Base-by-base conservation (phyloP, 2,329 filamentous ascomycete genomes). In the Paraphoma chrysanthemicola region DNA sequence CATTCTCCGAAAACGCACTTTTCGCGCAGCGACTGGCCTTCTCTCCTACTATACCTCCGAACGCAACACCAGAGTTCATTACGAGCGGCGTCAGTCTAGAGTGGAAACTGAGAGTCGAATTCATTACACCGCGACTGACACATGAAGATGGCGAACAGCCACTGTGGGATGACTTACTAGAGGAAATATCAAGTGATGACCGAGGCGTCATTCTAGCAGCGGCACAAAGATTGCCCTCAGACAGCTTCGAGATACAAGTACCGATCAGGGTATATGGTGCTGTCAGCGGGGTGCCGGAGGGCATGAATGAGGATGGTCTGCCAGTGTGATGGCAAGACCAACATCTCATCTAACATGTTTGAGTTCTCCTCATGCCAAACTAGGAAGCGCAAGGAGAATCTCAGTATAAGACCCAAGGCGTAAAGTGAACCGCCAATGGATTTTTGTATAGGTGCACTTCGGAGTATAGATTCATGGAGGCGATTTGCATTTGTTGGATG, bases 81-180 rank as follows among this genome's bases (percentile, higher is more conserved):
- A 99, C 95, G 0, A 96, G 88, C 59, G 93, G 93, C 1, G 86
- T 99, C 4, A 90, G 86, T 62, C 81, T 97, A 28, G 90, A 92
- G 64, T 99, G 95, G 95, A 91, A 90, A 74, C 81, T 99, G 33
- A 83, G 92, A 1, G 87, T 99, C 55, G 93, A 98, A 77, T 99
- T 99, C 77, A 93, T 97, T 28, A 94, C 94, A 6, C 89, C 91
- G 6, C 86, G 84, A 16, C 73, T 84, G 64, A 71, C 50, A 63
- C 68, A 71, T 31, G 73, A 71, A 36, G 70, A 75, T 31, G 70
- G 70, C 2, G 64, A 73, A 38, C 73, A 74, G 46, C 52, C 57
- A 1, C 56, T 56, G 1, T 70, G 67, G 48, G 68, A 76, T 69
- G 59, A 78, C 70, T 76, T 97, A n/a, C 78, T 97, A 41, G 93